A percentile compares a stretch with the other conserved stretches of the same genome.
Conservation (phyloP, 2,329 filamentous ascomycete genomes). For the Arachnomyces sp. region DNA sequence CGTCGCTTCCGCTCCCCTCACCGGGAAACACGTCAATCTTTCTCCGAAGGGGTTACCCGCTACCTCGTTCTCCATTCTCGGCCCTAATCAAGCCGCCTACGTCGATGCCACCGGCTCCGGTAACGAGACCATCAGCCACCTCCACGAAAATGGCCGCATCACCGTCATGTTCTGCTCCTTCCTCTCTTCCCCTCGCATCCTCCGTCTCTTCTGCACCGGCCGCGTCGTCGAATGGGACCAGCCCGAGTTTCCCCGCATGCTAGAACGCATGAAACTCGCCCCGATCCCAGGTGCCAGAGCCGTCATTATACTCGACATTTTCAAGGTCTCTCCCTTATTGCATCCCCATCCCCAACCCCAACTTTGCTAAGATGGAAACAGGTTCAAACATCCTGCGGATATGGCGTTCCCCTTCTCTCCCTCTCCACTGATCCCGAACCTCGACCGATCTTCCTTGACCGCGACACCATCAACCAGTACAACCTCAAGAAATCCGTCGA, state of each 20-base stretch:
- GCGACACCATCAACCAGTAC: constrained; percentile 49
- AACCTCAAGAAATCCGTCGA: constrained; percentile 41
- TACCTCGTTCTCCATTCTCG: constrained; percentile 54
- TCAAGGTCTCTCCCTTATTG: constrained; percentile 43
- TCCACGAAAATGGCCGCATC: constrained; percentile 67
- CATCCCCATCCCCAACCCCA: constrained; percentile 2
- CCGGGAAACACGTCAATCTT: constrained; percentile 63
- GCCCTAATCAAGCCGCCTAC: constrained; percentile 55
- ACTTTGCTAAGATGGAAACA: constrained; percentile 9
- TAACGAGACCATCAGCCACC: constrained; percentile 65
- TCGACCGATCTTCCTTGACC: constrained; percentile 39
- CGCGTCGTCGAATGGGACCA: constrained; percentile 53
- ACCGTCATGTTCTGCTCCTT: constrained; percentile 69
- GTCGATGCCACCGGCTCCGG: constrained; percentile 68
- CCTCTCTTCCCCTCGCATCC: constrained; percentile 50
- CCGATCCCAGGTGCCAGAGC: constrained; percentile 47
- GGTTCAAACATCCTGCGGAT: constrained; percentile 60
- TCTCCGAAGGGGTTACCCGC: constrained; percentile 64
- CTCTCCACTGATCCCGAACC: constrained; percentile 27
- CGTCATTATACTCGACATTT: constrained; percentile 54
- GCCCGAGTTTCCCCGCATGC: constrained; percentile 38
- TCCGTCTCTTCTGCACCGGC: constrained; percentile 55
- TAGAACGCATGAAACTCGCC: constrained; percentile 38
- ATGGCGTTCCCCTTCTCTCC: constrained; percentile 50
- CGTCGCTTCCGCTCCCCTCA: constrained; percentile 61